These are phyloP conservation scores for Rhizophagus sp. DNA, from an alignment of 192 early-diverging fungal species.

Conservation along the genomic window DNA sequence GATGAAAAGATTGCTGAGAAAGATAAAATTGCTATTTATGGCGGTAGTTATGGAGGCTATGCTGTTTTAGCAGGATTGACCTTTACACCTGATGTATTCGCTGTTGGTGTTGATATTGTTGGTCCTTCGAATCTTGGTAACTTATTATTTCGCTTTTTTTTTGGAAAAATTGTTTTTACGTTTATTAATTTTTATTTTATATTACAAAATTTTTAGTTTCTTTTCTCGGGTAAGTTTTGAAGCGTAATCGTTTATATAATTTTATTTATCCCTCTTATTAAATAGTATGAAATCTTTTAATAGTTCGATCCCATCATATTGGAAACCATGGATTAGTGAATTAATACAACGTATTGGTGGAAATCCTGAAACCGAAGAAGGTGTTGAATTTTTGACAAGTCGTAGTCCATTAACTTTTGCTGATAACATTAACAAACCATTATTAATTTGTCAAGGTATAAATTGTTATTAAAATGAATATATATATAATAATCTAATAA, in stretches of 20 bases:
- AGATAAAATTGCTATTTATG: conserved; percentile 44
- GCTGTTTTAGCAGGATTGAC: conserved; percentile 43
- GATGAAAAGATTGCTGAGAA: conserved; percentile 30
- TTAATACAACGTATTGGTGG: conserved; percentile 37
- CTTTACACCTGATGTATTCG: conserved; percentile 45
- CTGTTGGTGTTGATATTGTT: conserved; percentile 43
- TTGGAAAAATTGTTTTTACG: too few relatives aligned
- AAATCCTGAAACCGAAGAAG: conserved; percentile 39
- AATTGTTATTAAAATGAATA: neutral
- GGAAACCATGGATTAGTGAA: conserved; percentile 29
- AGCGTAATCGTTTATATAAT: too few relatives aligned
- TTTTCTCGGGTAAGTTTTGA: too few relatives aligned
- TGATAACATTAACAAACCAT: conserved; percentile 41
- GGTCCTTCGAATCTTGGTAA: conserved; percentile 42
- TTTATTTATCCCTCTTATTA: too few relatives aligned
- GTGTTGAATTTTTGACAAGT: conserved; percentile 30
- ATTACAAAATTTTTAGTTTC: too few relatives aligned
- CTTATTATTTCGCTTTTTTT: conserved; percentile 27
- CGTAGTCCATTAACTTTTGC: conserved; percentile 37
- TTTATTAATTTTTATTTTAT: too few relatives aligned
- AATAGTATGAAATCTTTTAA: too few relatives aligned
- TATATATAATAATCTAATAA: too few relatives aligned
- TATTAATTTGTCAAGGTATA: conserved; percentile 43
- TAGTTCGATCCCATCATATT: neutral
- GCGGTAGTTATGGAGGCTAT: conserved; percentile 46